These are phyloP conservation scores for Penicillium samsonianum DNA, from an alignment of 495 filamentous ascomycete species.

Conservation along the genomic window DNA sequence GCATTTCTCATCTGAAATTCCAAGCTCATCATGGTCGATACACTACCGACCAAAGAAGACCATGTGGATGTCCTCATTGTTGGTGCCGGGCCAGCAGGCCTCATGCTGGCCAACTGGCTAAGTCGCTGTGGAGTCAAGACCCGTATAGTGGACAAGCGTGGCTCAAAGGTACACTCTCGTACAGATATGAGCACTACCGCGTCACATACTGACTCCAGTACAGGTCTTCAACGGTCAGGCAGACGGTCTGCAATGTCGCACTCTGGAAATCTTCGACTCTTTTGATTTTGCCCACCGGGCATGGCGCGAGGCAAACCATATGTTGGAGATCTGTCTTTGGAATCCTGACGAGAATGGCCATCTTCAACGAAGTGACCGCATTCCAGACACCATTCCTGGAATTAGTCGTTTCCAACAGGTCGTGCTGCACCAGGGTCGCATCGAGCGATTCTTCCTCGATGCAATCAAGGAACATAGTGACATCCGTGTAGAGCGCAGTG, in stretches of 20 bases:
- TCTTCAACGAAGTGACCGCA: conserved; percentile 53
- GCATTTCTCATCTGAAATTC: background rate
- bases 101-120: conserved; percentile 63
- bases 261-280: conserved; percentile 64
- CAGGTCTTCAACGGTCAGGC: conserved; percentile 56
- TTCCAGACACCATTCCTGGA: conserved; percentile 57
- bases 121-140: conserved; percentile 56
- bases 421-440: conserved; percentile 56
- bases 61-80: conserved; percentile 51
- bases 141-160: conserved; percentile 61
- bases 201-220: background rate
- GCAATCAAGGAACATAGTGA: conserved; percentile 42
- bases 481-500: conserved; percentile 45
- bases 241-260: conserved; percentile 59
- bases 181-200: background rate
- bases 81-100: conserved; percentile 64
- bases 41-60: conserved; percentile 11
- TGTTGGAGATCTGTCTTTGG: conserved; percentile 48
- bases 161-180: conserved; percentile 41
- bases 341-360: conserved; percentile 44
- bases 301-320: conserved; percentile 62
- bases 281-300: conserved; percentile 60
- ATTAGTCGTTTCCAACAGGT: conserved; percentile 56
- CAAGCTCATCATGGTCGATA: conserved; percentile 11
- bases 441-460: conserved; percentile 58